These are phyloP conservation scores for Dendrobium huoshanense DNA, from an alignment of 106 monocot genomes.

Conservation along the genomic window DNA sequence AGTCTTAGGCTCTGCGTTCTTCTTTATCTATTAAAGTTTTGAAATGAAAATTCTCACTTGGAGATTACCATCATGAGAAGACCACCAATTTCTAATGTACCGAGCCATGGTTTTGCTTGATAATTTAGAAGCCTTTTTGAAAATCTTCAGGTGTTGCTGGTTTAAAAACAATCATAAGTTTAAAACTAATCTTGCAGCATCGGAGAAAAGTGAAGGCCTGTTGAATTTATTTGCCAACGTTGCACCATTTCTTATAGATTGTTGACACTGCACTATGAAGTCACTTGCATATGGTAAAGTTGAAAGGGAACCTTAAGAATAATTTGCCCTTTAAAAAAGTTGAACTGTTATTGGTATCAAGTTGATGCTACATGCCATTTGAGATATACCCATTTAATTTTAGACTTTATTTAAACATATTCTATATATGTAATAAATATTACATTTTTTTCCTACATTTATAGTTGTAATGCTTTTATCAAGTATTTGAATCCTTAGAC, in stretches of 20 bases:
- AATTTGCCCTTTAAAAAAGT: not conserved
- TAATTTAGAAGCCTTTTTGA: not conserved
- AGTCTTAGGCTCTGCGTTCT: not conserved
- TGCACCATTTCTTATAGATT: not conserved
- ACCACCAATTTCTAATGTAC: not conserved
- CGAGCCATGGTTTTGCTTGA: not conserved
- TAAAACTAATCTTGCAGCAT: not conserved
- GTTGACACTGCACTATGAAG: not conserved
- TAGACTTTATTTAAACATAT: too few species aligned
- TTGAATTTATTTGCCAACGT: not conserved
- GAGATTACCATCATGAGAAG: conserved; percentile 1
- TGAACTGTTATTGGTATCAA: not conserved
- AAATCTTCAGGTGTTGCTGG: not conserved
- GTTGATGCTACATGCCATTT: too few species aligned
- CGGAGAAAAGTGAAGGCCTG: not conserved
- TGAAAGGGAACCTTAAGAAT: not conserved
- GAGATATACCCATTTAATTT: too few species aligned
- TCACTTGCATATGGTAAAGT: not conserved
- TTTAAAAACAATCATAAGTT: not conserved
- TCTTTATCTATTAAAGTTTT: not conserved
- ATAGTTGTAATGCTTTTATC: too few species aligned
- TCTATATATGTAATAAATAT: too few species aligned
- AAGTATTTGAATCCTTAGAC: too few species aligned
- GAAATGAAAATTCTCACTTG: not conserved
- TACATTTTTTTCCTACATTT: too few species aligned